phyloP scores from a whole-genome alignment of 352 stramenopile genomes.

The Blastocystis sp. region DNA sequence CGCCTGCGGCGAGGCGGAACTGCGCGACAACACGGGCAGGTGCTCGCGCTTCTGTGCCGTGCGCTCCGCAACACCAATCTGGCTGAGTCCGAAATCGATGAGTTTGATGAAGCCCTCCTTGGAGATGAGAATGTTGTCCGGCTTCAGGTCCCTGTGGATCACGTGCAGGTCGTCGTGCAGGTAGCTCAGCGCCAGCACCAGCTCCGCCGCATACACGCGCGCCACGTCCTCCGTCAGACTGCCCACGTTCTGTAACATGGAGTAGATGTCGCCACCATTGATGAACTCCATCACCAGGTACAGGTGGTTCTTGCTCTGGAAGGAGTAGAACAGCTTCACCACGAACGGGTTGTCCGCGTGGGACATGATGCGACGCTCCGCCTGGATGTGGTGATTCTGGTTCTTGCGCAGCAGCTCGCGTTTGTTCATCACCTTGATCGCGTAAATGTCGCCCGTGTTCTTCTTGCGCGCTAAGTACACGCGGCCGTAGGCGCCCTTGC shows the following conservation, averaged over 20 bases:
- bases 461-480: conserved; percentile 83
- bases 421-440: conserved; percentile 85
- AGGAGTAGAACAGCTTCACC: conserved; percentile 85
- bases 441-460: conserved; percentile 82
- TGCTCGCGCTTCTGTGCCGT: background rate
- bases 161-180: conserved; percentile 71
- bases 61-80: conserved; percentile 31
- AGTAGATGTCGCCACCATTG: conserved; percentile 84
- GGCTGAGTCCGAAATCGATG: conserved; percentile 59
- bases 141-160: conserved; percentile 72
- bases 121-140: conserved; percentile 72
- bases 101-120: conserved; percentile 73
- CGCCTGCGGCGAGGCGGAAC: background rate
- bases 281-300: conserved; percentile 87
- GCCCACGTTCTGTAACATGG: conserved; percentile 74
- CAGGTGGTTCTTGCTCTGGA: conserved; percentile 81
- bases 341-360: conserved; percentile 83
- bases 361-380: conserved; percentile 82
- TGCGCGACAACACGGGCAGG: background rate
- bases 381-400: conserved; percentile 81
- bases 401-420: conserved; percentile 83
- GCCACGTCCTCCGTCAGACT: conserved; percentile 75
- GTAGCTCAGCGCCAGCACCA: conserved; percentile 70
- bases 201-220: conserved; percentile 81
- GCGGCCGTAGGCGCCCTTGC: conserved; percentile 82